Evolutionary conservation across 768 basidiomycete genomes (phyloP).

Genomic region (Neoboletus magnificus): DNA sequence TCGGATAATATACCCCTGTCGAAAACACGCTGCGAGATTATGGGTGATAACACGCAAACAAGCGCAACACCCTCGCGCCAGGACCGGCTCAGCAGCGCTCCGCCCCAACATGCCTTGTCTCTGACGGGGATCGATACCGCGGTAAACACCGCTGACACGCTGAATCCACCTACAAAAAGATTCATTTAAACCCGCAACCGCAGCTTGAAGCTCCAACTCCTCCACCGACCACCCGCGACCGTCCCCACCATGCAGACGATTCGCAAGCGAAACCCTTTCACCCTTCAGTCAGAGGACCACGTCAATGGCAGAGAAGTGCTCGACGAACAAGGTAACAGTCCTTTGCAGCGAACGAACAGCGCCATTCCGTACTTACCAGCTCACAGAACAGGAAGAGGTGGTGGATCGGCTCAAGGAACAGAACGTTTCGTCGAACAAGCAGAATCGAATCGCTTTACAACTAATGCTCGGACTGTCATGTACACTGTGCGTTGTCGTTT

Average conservation of each 20-base stretch:
- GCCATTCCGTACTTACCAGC: background rate
- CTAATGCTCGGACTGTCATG: conserved; percentile 43
- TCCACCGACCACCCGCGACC: background rate
- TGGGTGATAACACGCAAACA: conserved; percentile 14
- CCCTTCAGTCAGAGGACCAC: conserved; percentile 31
- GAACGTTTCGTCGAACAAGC: conserved; percentile 41
- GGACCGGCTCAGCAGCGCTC: conserved; percentile 2
- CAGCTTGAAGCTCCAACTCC: background rate
- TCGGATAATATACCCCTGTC: conserved; percentile 11
- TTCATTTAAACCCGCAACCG: background rate
- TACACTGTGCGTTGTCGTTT: conserved; percentile 42
- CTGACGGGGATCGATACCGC: background rate
- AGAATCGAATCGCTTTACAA: conserved; percentile 40
- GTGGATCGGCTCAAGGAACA: conserved; percentile 47
- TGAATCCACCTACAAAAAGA: conserved; percentile 9
- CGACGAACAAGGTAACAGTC: conserved; percentile 50
- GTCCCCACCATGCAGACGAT: conserved; percentile 29
- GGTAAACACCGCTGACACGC: conserved; percentile 3
- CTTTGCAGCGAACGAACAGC: background rate
- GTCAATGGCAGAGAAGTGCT: conserved; percentile 35
- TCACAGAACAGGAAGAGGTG: conserved; percentile 58
- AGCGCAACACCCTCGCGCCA: conserved; percentile 16
- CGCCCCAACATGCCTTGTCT: background rate
- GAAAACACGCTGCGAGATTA: too few species aligned
- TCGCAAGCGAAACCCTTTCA: conserved; percentile 48